These are phyloP conservation scores for Aspergillus sp. DNA, from an alignment of 2,329 filamentous ascomycete genomes.

Conservation along the genomic window DNA sequence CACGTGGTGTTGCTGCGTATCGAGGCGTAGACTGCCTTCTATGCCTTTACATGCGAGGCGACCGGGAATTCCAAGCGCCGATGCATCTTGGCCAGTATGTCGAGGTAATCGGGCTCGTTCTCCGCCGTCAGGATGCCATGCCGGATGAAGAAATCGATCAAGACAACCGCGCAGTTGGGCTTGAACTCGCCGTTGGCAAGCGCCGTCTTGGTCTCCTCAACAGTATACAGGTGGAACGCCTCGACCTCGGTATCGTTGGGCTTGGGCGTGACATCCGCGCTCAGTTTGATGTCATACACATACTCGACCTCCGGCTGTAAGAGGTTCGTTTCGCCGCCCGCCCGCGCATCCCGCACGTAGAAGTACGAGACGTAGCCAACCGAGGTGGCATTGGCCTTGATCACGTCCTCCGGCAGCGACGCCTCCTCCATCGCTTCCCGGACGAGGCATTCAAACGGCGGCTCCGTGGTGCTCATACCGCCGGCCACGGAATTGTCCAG, in stretches of 20 bases:
- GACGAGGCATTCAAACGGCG: constrained; percentile 75
- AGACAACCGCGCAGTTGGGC: constrained; percentile 80
- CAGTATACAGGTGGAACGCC: constrained; percentile 71
- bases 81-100: constrained; percentile 74
- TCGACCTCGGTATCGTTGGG: constrained; percentile 90
- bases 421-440: constrained; percentile 90
- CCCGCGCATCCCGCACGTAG: constrained; percentile 70
- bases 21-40: constrained; percentile 7
- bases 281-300: constrained; percentile 82
- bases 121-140: constrained; percentile 75
- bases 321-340: constrained; percentile 76
- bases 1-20: constrained; percentile 3
- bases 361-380: constrained; percentile 79
- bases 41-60: constrained; percentile 36
- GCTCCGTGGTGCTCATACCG: constrained; percentile 76
- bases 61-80: constrained; percentile 78
- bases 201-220: constrained; percentile 71
- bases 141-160: constrained; percentile 86
- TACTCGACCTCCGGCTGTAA: constrained; percentile 91
- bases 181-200: constrained; percentile 78
- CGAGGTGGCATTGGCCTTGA: constrained; percentile 58
- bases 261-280: constrained; percentile 63
- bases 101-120: constrained; percentile 74
- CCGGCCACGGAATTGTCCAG: constrained; percentile 93
- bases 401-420: constrained; percentile 66